Conservation (phyloP, 2,329 filamentous ascomycete species). For the Cercospora sp. region DNA sequence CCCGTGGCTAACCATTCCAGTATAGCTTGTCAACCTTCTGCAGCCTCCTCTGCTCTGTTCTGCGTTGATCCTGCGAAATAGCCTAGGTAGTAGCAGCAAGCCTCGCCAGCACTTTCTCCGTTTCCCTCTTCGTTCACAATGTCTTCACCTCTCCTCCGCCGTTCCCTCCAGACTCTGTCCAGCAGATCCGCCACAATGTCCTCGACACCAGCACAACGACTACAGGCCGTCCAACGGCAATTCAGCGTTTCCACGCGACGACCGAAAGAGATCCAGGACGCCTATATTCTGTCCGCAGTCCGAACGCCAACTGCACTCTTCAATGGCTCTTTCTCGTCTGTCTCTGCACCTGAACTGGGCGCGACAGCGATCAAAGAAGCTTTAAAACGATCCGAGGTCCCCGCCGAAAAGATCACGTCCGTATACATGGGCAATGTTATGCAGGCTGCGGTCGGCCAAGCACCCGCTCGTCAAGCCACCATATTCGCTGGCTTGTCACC, state of each 20-base stretch:
- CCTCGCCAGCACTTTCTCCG: slow-evolving; percentile 4
- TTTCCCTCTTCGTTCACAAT: slow-evolving; percentile 14
- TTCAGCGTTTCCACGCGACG: slow-evolving; percentile 54
- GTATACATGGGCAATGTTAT: slow-evolving; percentile 98
- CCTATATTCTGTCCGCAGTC: slow-evolving; percentile 88
- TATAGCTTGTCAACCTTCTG: slow-evolving; percentile 14
- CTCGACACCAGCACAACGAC: slow-evolving; percentile 31
- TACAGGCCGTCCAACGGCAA: slow-evolving; percentile 34
- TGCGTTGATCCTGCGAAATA: slow-evolving; percentile 6
- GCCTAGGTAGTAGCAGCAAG: slow-evolving; percentile 8
- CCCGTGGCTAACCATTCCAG: slow-evolving; percentile 14
- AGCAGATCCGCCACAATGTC: slow-evolving; percentile 28
- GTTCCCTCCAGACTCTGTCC: slow-evolving; percentile 25
- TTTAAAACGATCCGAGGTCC: slow-evolving; percentile 80
- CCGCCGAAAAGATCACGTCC: slow-evolving; percentile 76
- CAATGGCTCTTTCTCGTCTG: slow-evolving; percentile 83
- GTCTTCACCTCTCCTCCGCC: slow-evolving; percentile 30
- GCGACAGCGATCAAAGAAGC: slow-evolving; percentile 91
- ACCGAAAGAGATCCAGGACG: slow-evolving; percentile 75
- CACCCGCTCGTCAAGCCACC: slow-evolving; percentile 85
- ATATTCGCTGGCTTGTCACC: slow-evolving; percentile 83
- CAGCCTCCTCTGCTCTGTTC: slow-evolving; percentile 1
- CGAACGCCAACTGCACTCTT: slow-evolving; percentile 94
- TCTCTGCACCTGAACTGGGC: slow-evolving; percentile 84
- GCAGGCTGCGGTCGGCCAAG: slow-evolving; percentile 78